These are phyloP conservation scores for Fusarium sublunatum DNA, from an alignment of 2,329 filamentous ascomycete species.

Conservation along the genomic window DNA sequence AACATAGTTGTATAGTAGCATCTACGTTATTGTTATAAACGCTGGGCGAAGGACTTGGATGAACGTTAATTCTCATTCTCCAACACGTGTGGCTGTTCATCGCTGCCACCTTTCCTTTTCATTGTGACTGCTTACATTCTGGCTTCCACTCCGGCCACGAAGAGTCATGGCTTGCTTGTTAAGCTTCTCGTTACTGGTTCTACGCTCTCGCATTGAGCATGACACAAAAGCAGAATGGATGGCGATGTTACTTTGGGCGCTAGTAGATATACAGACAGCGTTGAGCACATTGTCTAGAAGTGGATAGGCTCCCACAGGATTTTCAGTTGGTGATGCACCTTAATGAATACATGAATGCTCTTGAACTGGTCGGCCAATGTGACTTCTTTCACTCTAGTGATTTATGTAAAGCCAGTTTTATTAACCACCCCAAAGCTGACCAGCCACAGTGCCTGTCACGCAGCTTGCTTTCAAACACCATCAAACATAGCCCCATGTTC, in stretches of 20 bases:
- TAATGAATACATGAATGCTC: slow-evolving; percentile 48
- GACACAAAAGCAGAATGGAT: slow-evolving; percentile 38
- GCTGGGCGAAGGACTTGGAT: slow-evolving; percentile 35
- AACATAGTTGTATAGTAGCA: slow-evolving; percentile 45
- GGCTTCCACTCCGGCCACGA: slow-evolving; percentile 19
- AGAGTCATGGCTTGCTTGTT: slow-evolving; percentile 10
- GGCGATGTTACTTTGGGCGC: slow-evolving; percentile 33
- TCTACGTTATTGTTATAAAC: slow-evolving; percentile 40
- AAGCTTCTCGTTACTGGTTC: slow-evolving; percentile 15
- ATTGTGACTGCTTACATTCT: slow-evolving; percentile 34
- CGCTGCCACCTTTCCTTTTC: slow-evolving; percentile 36
- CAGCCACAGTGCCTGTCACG: background rate
- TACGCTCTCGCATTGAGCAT: slow-evolving; percentile 25
- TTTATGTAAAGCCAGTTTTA: background rate
- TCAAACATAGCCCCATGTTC: background rate
- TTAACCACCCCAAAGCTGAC: background rate
- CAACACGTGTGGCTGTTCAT: slow-evolving; percentile 32
- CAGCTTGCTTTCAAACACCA: background rate
- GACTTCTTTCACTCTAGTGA: background rate
- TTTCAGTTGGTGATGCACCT: slow-evolving; percentile 42
- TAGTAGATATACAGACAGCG: slow-evolving; percentile 39
- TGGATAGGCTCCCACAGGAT: slow-evolving; percentile 35
- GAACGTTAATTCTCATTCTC: slow-evolving; percentile 34
- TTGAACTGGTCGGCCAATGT: background rate
- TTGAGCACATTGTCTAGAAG: slow-evolving; percentile 41